Conservation (phyloP, 352 stramenopile species). For the Phytophthora constricta region DNA sequence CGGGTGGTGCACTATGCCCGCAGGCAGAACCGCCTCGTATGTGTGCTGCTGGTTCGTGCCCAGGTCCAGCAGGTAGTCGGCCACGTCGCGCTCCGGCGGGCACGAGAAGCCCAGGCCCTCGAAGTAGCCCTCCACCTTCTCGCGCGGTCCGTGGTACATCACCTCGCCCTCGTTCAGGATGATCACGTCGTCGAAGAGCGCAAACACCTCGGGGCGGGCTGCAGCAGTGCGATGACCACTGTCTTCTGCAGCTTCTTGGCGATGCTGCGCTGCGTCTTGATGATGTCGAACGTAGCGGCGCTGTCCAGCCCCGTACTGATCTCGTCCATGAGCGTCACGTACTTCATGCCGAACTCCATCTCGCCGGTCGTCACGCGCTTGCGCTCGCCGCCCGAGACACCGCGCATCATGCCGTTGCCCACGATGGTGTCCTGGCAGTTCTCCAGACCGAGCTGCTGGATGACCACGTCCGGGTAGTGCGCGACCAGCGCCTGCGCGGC, state of each 20-base stretch:
- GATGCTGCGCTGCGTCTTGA: slow-evolving; percentile 51
- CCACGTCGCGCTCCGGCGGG: slow-evolving; percentile 44
- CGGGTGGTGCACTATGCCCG: slow-evolving; percentile 27
- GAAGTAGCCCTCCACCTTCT: slow-evolving; percentile 60
- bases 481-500: slow-evolving; percentile 28
- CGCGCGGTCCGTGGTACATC: slow-evolving; percentile 49
- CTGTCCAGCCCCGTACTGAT: slow-evolving; percentile 73
- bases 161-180: slow-evolving; percentile 51
- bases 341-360: slow-evolving; percentile 89
- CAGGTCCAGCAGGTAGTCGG: slow-evolving; percentile 56
- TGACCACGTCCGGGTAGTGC: slow-evolving; percentile 33
- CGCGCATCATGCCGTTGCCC: slow-evolving; percentile 61
- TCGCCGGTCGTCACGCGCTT: slow-evolving; percentile 91
- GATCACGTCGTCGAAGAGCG: slow-evolving; percentile 62
- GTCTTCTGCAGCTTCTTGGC: slow-evolving; percentile 56
- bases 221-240: slow-evolving; percentile 77
- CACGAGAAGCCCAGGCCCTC: slow-evolving; percentile 34
- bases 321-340: slow-evolving; percentile 83
- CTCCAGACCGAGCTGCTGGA: slow-evolving; percentile 28
- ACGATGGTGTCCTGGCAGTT: slow-evolving; percentile 61
- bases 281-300: slow-evolving; percentile 62
- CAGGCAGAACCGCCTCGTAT: slow-evolving; percentile 34
- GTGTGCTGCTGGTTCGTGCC: slow-evolving; percentile 49
- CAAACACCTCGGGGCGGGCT: slow-evolving; percentile 75
- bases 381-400: slow-evolving; percentile 86